These are phyloP conservation scores for Solanum appendiculatum DNA, from an alignment of 257 asterid species.

Conservation along the genomic window DNA sequence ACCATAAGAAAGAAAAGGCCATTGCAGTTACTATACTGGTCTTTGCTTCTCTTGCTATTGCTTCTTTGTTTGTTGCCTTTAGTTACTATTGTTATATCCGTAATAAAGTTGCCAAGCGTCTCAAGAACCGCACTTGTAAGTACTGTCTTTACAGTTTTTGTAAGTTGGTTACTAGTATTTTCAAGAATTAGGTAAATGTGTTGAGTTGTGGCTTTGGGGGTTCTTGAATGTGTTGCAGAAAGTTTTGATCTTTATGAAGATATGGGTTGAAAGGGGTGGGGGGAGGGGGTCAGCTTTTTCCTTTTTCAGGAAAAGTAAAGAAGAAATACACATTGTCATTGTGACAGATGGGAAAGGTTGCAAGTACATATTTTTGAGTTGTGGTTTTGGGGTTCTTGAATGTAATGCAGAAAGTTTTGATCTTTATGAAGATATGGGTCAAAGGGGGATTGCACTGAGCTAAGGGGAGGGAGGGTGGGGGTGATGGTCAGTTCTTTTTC, in stretches of 20 bases:
- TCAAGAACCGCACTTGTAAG: slow-evolving; percentile 40
- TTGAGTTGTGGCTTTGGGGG: not conserved
- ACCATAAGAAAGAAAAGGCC: slow-evolving; percentile 47
- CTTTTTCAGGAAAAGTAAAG: not conserved
- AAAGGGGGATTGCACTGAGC: not conserved
- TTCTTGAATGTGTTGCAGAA: not conserved
- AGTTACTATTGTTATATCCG: slow-evolving; percentile 70
- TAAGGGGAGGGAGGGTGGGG: not conserved
- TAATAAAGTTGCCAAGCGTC: slow-evolving; percentile 51
- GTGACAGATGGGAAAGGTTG: not conserved
- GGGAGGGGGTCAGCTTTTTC: not conserved
- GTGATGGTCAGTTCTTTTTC: not conserved
- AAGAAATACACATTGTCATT: not conserved
- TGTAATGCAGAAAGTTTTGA: not conserved
- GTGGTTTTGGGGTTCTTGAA: not conserved
- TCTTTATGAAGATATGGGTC: not conserved
- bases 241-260: not conserved
- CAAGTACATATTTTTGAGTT: too few species aligned
- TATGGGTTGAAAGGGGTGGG: not conserved
- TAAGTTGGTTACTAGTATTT: not conserved
- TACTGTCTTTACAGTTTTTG: not conserved
- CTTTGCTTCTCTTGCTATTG: slow-evolving; percentile 53
- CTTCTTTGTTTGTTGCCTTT: slow-evolving; percentile 50
- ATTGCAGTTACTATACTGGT: slow-evolving; percentile 40
- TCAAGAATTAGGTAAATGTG: not conserved